Evolutionary conservation across 768 basidiomycete species (phyloP), one percentile per base, ranked within the genome.

Genomic region (Myochromella boudieri): DNA sequence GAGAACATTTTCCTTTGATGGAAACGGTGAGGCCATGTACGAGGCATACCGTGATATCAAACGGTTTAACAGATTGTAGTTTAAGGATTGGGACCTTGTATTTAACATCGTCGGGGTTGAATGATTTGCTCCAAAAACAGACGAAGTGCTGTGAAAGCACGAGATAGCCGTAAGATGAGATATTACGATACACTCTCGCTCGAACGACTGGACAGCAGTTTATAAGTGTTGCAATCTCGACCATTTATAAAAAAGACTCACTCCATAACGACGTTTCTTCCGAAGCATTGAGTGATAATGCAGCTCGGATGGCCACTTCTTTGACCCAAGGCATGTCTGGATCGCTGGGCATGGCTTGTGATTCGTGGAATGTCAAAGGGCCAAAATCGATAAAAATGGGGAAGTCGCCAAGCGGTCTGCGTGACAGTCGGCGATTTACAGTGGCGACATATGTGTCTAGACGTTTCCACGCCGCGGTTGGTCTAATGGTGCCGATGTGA

Each of bases 51-150:
- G 56, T 44, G 33, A 61, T 32, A n/a, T 56, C 57, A 38, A 71
- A 67, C 2, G 64, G 53, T 37, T 65, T 67, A 11, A 73, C 72
- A 27, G 60, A 54, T 44, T 72, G 71, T 49, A 83, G 48, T 26
- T 63, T 65, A 3, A 64, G 57, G 20, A 71, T 48, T 4, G 70
- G 64, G 53, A 80, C 63, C 8, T 78, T 79, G 49, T 76, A 72
- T 37, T 61, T 60, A 22, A 72, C 49, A 49, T 75, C 68, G 21
- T 51, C 44, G 34, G 62, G 61, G 14, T 69, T 65, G 15, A 72
- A 58, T 42, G 63, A 69, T 54, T 72, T 72, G 52, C 68, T 67
- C 76, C 75, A 78, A 60, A 77, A 78, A 24, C 70, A 67, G 22
- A 79, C 45, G 49, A 66, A 69, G 29, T 63, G 55, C 1, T 61